Evolutionary conservation across 108 stramenopile species (phyloP).

Genomic region (Nitzschia sp.): DNA sequence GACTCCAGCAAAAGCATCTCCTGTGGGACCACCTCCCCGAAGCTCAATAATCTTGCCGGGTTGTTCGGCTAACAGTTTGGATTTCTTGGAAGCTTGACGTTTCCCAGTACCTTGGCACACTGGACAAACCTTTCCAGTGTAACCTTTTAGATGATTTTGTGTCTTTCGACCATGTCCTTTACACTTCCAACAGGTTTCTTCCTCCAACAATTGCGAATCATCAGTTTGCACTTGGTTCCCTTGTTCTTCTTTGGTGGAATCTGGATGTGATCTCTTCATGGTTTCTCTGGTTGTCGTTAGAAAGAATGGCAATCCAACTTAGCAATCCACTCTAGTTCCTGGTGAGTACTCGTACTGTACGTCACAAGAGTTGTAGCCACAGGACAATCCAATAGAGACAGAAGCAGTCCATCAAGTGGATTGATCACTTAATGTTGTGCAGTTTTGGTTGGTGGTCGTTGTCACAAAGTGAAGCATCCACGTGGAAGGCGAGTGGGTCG

Average conservation of each 20-base stretch:
- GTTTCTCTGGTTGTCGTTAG: too few species aligned
- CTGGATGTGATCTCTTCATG: too few species aligned
- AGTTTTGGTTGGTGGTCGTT: too few species aligned
- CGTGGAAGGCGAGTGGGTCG: too few species aligned
- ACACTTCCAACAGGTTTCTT: conserved; percentile 35
- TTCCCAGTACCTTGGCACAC: conserved; percentile 32
- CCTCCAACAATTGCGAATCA: background rate
- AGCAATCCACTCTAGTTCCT: too few species aligned
- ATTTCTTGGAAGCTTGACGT: conserved; percentile 14
- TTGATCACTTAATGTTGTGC: too few species aligned
- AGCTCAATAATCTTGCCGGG: conserved; percentile 27
- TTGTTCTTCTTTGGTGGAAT: background rate
- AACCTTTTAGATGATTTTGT: conserved; percentile 12
- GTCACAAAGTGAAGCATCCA: too few species aligned
- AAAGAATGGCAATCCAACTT: too few species aligned
- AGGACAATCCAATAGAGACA: too few species aligned
- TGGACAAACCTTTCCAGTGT: conserved; percentile 17
- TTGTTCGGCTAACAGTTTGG: conserved; percentile 12
- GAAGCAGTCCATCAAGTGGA: too few species aligned
- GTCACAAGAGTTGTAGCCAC: too few species aligned
- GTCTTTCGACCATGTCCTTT: conserved; percentile 18
- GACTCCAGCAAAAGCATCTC: conserved; percentile 12
- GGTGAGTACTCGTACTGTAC: too few species aligned
- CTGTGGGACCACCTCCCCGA: conserved; percentile 6
- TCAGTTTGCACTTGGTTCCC: background rate